Evolutionary conservation across 495 filamentous ascomycete species (phyloP).

Genomic region (Venustampulla echinocandica): DNA sequence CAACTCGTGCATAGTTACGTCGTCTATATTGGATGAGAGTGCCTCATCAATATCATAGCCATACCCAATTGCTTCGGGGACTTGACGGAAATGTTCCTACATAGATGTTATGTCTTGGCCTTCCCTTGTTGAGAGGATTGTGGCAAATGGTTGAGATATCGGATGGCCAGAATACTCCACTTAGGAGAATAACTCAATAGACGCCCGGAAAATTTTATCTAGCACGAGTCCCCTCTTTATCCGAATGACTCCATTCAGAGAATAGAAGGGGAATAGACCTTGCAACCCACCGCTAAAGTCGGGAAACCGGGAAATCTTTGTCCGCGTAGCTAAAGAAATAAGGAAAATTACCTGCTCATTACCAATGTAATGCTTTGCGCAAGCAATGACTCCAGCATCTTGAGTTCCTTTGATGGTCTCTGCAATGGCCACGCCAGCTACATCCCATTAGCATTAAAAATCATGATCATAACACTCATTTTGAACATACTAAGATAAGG

Average conservation of each 20-base stretch:
- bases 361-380: slow-evolving; percentile 74
- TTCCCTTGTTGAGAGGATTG: neutral
- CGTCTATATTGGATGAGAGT: slow-evolving; percentile 81
- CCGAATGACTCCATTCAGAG: too few relatives aligned
- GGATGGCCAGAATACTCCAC: too few relatives aligned
- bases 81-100: slow-evolving; percentile 79
- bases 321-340: too few relatives aligned
- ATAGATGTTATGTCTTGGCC: neutral
- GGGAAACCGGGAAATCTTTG: too few relatives aligned
- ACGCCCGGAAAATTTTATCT: too few relatives aligned
- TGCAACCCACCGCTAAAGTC: too few relatives aligned
- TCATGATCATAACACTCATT: neutral
- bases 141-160: too few relatives aligned
- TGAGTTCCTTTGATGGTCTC: slow-evolving; percentile 75
- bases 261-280: too few relatives aligned
- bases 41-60: slow-evolving; percentile 36
- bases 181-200: too few relatives aligned
- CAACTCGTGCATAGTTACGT: slow-evolving; percentile 87
- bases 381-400: slow-evolving; percentile 73
- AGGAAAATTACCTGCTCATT: slow-evolving; percentile 20
- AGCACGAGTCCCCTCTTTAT: too few relatives aligned
- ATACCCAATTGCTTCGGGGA: slow-evolving; percentile 42
- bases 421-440: slow-evolving; percentile 41
- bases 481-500: slow-evolving; percentile 60
- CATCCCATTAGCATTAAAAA: neutral